phyloP scores from a whole-genome alignment of 208 protist genomes.

The Acanthamoeba sp. region DNA sequence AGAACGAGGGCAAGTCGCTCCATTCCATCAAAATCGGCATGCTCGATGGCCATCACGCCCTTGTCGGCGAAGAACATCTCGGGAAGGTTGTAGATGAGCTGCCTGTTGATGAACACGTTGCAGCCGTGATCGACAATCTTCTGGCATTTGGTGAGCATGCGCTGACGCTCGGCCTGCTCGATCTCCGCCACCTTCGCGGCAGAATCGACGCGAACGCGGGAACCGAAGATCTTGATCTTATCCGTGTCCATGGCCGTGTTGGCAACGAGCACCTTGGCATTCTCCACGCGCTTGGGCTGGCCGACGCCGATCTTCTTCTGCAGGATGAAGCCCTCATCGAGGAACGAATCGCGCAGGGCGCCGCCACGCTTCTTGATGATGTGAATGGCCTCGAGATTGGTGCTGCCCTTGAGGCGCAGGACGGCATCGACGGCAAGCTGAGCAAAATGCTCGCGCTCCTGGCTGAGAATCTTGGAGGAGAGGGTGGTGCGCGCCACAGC shows the following conservation, averaged over 20 bases:
- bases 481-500: conserved; percentile 99
- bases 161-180: conserved; percentile 98
- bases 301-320: conserved; percentile 99
- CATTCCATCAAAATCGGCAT: conserved; percentile 99
- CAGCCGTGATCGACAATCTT: conserved; percentile 97
- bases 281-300: conserved; percentile 97
- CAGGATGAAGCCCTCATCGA: conserved; percentile 99
- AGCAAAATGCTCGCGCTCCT: conserved; percentile 98
- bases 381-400: conserved; percentile 98
- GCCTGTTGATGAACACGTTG: conserved; percentile 99
- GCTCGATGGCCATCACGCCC: conserved; percentile 98
- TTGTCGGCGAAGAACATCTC: conserved; percentile 98
- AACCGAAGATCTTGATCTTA: conserved; percentile 99
- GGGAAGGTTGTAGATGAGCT: conserved; percentile 99
- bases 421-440: conserved; percentile 99
- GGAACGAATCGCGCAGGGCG: conserved; percentile 97
- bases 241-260: conserved; percentile 99
- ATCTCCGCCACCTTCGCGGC: conserved; percentile 97
- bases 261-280: conserved; percentile 99
- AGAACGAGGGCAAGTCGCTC: conserved; percentile 86
- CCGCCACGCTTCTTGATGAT: conserved; percentile 99
- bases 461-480: conserved; percentile 98
- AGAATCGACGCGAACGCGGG: conserved; percentile 96
- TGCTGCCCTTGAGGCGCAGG: conserved; percentile 93
- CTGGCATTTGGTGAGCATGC: conserved; percentile 96